Evolutionary conservation across 768 basidiomycete species (phyloP).

Genomic region (Mrakia blollopis): DNA sequence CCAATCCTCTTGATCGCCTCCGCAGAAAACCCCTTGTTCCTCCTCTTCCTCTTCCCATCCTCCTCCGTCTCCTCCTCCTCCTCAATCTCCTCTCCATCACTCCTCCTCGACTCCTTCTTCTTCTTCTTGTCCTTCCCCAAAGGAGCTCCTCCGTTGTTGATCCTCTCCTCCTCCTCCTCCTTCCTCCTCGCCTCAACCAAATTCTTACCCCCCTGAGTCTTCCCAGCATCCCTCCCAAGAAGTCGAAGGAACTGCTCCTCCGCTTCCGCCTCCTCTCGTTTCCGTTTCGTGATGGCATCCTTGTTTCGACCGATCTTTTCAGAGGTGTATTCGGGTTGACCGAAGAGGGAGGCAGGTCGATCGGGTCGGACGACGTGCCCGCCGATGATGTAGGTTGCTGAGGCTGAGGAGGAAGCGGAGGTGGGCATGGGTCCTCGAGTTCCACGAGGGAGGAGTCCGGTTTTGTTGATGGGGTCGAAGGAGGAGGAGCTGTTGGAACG

Average conservation of each 20-base stretch:
- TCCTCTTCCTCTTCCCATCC: conserved; percentile 33
- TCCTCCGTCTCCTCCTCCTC: conserved; percentile 33
- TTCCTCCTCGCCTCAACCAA: conserved; percentile 30
- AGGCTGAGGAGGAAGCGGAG: conserved; percentile 40
- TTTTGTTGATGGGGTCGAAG: conserved; percentile 37
- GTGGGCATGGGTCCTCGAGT: conserved; percentile 33
- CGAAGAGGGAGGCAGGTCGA: conserved; percentile 31
- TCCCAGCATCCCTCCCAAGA: conserved; percentile 46
- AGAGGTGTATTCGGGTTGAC: conserved; percentile 51
- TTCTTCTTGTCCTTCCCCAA: background rate
- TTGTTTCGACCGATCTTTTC: conserved; percentile 76
- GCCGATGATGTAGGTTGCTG: conserved; percentile 60
- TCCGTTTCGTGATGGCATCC: conserved; percentile 68
- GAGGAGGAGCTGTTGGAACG: conserved; percentile 5
- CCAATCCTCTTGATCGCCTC: conserved; percentile 65
- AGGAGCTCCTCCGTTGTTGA: conserved; percentile 23
- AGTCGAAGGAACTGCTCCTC: conserved; percentile 61
- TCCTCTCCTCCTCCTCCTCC: conserved; percentile 34
- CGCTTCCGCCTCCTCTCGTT: conserved; percentile 47
- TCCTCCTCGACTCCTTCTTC: background rate
- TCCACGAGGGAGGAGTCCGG: conserved; percentile 39
- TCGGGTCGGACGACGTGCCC: conserved; percentile 62
- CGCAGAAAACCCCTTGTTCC: conserved; percentile 59
- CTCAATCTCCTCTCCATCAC: background rate
- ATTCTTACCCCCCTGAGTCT: conserved; percentile 28